Evolutionary conservation across 2,329 filamentous ascomycete genomes (phyloP).

Genomic region (Tolypocladium inflatum): DNA sequence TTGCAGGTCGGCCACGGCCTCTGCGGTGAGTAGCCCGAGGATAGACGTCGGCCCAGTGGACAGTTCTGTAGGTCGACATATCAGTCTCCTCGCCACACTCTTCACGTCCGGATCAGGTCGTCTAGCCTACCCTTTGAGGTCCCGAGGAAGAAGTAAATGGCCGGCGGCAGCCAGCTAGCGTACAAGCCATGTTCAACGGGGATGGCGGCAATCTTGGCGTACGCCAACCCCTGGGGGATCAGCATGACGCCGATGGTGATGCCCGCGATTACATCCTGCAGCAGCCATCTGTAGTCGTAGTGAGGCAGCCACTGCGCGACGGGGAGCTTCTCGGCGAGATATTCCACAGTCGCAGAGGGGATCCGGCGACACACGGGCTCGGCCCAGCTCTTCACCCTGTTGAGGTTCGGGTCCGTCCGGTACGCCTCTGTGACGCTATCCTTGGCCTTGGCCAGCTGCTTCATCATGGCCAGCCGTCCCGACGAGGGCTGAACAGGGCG

Average conservation of each 20-base stretch:
- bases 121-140: constrained; percentile 44
- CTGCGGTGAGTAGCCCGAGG: constrained; percentile 52
- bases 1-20: constrained; percentile 45
- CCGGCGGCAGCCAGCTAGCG: constrained; percentile 48
- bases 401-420: constrained; percentile 16
- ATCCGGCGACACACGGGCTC: constrained; percentile 19
- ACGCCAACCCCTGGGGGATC: constrained; percentile 52
- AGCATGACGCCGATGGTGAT: constrained; percentile 51
- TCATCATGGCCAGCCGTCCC: constrained; percentile 6
- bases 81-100: not conserved
- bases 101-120: not conserved
- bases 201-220: constrained; percentile 52
- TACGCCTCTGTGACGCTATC: constrained; percentile 9
- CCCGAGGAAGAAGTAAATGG: constrained; percentile 49
- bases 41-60: constrained; percentile 56
- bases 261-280: constrained; percentile 53
- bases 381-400: constrained; percentile 14
- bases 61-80: constrained; percentile 31
- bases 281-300: constrained; percentile 51
- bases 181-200: constrained; percentile 51
- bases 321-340: constrained; percentile 50
- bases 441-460: constrained; percentile 9
- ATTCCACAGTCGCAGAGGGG: constrained; percentile 43
- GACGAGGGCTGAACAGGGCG: not conserved
- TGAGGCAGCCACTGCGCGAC: constrained; percentile 53